A percentile compares a stretch with the other conserved stretches of the same genome.
These are phyloP conservation scores for Aristolochia fimbriata DNA, from an alignment of 164 flowering plant species.

Conservation along the genomic window DNA sequence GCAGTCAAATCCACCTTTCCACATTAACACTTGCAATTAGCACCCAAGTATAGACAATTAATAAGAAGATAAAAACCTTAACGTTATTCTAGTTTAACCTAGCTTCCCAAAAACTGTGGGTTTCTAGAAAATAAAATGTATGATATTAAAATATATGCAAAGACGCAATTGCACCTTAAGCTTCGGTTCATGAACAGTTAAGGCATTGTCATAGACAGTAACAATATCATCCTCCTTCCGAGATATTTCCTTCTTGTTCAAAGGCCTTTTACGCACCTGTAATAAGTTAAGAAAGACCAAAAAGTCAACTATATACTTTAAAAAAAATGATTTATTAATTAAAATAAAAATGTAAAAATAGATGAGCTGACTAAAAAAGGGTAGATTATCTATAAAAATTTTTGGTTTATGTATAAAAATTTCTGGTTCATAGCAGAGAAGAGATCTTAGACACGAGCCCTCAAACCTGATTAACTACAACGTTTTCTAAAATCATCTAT, in stretches of 20 bases:
- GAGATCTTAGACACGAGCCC: no score
- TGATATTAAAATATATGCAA: background rate
- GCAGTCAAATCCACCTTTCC: constrained; percentile 92
- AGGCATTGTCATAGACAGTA: constrained; percentile 48
- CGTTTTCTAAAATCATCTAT: no score
- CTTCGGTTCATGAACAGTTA: constrained; percentile 91
- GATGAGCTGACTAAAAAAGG: no score
- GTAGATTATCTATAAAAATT: no score
- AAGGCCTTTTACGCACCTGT: constrained; percentile 95
- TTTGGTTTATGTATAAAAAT: no score
- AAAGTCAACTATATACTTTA: no score
- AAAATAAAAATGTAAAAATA: no score
- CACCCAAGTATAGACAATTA: background rate
- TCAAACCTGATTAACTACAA: no score
- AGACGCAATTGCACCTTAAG: constrained; percentile 45
- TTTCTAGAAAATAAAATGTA: background rate
- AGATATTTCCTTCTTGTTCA: constrained; percentile 83
- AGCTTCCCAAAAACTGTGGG: background rate
- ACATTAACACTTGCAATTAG: constrained; percentile 19
- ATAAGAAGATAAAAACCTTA: background rate
- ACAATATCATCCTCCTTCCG: constrained; percentile 94
- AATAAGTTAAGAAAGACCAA: constrained; percentile 1
- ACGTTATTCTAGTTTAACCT: background rate
- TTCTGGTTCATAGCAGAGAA: no score
- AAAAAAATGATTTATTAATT: no score